A percentile compares a stretch with the other conserved stretches of the same genome.
These are phyloP conservation scores for Chaetomium cochliodes DNA, from an alignment of 495 filamentous ascomycete species.

Conservation along the genomic window DNA sequence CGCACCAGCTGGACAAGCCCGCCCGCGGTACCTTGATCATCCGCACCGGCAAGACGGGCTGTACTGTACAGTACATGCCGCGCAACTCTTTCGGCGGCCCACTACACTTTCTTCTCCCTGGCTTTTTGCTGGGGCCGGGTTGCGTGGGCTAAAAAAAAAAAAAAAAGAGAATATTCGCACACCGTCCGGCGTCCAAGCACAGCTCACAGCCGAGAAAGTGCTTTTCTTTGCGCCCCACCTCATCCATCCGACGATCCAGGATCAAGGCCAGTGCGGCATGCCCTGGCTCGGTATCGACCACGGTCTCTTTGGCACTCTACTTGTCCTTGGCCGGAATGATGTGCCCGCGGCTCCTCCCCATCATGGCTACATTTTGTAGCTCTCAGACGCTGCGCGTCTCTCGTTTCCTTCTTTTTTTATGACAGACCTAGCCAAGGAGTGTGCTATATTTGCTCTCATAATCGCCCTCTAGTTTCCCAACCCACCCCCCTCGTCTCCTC, in stretches of 20 bases:
- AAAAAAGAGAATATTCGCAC: not conserved
- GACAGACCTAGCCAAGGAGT: conserved; percentile 12
- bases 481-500: conserved; percentile 7
- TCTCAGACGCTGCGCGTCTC: conserved; percentile 3
- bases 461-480: conserved; percentile 13
- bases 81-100: too few species aligned
- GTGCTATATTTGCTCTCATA: conserved; percentile 27
- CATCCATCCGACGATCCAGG: conserved; percentile 28
- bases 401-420: conserved; percentile 4
- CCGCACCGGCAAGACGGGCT: not conserved
- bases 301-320: conserved; percentile 19
- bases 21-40: not conserved
- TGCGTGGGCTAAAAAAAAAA: not conserved
- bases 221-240: conserved; percentile 31
- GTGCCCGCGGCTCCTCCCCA: conserved; percentile 20
- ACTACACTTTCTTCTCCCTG: not conserved
- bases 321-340: conserved; percentile 22
- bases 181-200: conserved; percentile 1
- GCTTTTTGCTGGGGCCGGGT: not conserved
- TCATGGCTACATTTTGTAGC: conserved; percentile 14
- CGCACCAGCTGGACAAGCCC: not conserved
- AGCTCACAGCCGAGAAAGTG: conserved; percentile 14
- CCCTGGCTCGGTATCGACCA: conserved; percentile 30
- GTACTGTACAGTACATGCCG: too few species aligned
- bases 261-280: conserved; percentile 30